Evolutionary conservation across 176 grass and related monocot genomes (phyloP), one percentile per base, ranked within the genome.

Genomic region (Aegilops sharonensis): DNA sequence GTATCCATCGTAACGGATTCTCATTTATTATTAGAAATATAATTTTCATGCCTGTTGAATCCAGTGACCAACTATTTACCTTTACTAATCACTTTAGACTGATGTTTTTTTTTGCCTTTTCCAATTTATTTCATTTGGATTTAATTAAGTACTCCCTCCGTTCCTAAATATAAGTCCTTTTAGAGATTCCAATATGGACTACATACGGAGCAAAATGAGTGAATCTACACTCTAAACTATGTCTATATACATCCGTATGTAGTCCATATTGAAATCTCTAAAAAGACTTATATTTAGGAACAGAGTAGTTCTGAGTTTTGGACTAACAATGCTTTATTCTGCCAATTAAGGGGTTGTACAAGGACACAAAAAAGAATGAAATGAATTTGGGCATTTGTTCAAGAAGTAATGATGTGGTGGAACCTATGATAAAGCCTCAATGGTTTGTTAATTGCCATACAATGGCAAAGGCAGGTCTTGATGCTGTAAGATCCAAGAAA

Each of bases 351-450:
- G 90, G 88, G 1, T 60, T 97, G 12, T 97, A 97, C 57, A 94
- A 91, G 86, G 92, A 83, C 62, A 87, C 92, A 72, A 87, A 92
- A 82, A 97, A 94, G 80, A 97, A 97, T 50, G 92, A 94, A 97
- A 97, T 97, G 95, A 94, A 78, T 24, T 88, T 97, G 86, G 95
- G 95, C 14, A 78, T 92, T 78, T 97, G 92, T 89, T 97, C 95
- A 61, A 92, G 95, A 88, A 92, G 71, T 85, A 89, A 87, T 85
- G 92, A 97, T 78, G 90, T 97, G 27, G 86, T 97, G 30, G 95
- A 97, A 65, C 95, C 95, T 30, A 92, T 94, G 90, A 88, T 97
- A 83, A 97, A 92, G 60, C 90, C 92, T 34, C 95, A 97, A 64
- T 97, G 95, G 95, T 97, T 94, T 91, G 92, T 97, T 83, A 87